Evolutionary conservation across 2,329 filamentous ascomycete species (phyloP).

Genomic region (Trematosphaeria pertusa): DNA sequence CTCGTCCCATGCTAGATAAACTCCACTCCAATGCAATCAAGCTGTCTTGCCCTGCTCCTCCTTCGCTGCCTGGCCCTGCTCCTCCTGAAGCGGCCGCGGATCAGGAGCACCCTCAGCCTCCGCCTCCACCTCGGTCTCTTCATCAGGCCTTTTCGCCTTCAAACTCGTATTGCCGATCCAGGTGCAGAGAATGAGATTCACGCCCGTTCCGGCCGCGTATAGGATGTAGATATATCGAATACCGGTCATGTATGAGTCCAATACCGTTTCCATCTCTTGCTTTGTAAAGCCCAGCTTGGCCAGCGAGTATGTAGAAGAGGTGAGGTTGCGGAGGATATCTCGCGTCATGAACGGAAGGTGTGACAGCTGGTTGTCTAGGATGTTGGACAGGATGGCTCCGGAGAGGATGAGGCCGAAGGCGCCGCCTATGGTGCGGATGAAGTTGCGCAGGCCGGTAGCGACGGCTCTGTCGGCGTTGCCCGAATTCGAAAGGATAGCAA

Average conservation of each 20-base stretch:
- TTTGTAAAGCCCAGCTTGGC: slow-evolving; percentile 11
- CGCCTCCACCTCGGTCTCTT: not conserved
- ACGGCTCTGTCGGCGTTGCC: slow-evolving; percentile 65
- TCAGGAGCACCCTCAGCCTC: not conserved
- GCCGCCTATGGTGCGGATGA: slow-evolving; percentile 66
- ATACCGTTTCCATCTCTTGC: slow-evolving; percentile 11
- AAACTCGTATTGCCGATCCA: slow-evolving; percentile 23
- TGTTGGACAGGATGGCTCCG: slow-evolving; percentile 23
- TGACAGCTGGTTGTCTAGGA: slow-evolving; percentile 7
- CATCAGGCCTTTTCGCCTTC: slow-evolving; percentile 22
- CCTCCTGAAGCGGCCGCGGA: not conserved
- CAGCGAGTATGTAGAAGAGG: slow-evolving; percentile 21
- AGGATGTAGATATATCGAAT: slow-evolving; percentile 22
- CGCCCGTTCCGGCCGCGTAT: slow-evolving; percentile 16
- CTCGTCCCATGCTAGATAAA: too few species aligned
- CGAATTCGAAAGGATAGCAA: slow-evolving; percentile 60
- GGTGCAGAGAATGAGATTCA: slow-evolving; percentile 18
- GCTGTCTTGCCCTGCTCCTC: not conserved
- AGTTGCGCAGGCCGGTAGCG: slow-evolving; percentile 67
- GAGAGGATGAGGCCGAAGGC: slow-evolving; percentile 39
- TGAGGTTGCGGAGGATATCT: slow-evolving; percentile 14
- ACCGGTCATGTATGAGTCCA: slow-evolving; percentile 19
- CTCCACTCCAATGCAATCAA: too few species aligned
- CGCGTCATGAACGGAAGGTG: slow-evolving; percentile 17
- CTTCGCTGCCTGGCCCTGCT: not conserved